phyloP scores from a whole-genome alignment of 192 early-diverging fungal species.

The Funneliformis geosporum region DNA sequence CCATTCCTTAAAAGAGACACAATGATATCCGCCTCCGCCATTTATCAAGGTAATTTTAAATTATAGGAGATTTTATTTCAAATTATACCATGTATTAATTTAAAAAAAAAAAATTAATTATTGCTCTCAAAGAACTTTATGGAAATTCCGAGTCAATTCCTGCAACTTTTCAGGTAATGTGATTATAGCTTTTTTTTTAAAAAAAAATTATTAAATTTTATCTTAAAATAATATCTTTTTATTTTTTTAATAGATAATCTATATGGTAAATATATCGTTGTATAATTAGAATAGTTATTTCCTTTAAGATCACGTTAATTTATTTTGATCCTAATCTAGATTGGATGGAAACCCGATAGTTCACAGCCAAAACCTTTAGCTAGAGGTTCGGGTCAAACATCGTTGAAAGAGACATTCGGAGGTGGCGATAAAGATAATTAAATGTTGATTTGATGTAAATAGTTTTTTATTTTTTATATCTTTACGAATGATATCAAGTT shows the following conservation, averaged over 20 bases:
- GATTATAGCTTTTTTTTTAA: background rate
- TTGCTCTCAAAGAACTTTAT: slow-evolving; percentile 65
- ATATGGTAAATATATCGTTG: slow-evolving; percentile 28
- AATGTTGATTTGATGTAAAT: no score
- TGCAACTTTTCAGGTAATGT: slow-evolving; percentile 84
- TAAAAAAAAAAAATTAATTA: background rate
- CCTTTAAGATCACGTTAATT: slow-evolving; percentile 5
- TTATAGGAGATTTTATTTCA: background rate
- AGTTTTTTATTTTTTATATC: no score
- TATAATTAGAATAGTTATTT: background rate
- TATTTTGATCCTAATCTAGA: slow-evolving; percentile 56
- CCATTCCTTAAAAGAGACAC: slow-evolving; percentile 81
- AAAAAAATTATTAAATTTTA: background rate
- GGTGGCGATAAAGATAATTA: background rate
- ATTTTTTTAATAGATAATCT: slow-evolving; percentile 9
- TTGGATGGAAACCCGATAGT: slow-evolving; percentile 92
- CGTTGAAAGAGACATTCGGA: slow-evolving; percentile 71
- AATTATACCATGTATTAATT: background rate
- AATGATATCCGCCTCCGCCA: slow-evolving; percentile 78
- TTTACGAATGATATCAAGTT: no score
- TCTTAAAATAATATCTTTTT: background rate
- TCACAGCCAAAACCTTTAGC: slow-evolving; percentile 81
- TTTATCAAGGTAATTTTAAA: slow-evolving; percentile 73
- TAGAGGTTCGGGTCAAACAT: slow-evolving; percentile 77
- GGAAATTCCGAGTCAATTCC: slow-evolving; percentile 85